Evolutionary conservation across 305 asterid species (phyloP).

Genomic region (Ruellia speciosa): DNA sequence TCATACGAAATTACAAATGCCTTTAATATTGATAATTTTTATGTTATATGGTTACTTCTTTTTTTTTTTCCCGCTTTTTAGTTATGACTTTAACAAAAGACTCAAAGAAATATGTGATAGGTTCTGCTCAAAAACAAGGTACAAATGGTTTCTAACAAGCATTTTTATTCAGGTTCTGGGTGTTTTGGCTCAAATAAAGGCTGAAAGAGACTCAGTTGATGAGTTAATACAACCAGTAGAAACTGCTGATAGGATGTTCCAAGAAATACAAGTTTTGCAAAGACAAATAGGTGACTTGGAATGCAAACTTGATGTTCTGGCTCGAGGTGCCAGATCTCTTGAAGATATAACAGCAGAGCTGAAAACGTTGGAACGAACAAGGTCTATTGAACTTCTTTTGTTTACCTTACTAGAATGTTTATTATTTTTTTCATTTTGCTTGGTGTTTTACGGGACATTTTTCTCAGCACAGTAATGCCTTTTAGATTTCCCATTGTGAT

Average conservation of each 20-base stretch:
- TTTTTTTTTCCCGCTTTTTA: neutral
- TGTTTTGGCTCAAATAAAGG: conserved; percentile 79
- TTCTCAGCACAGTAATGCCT: conserved; percentile 3
- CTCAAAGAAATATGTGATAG: neutral
- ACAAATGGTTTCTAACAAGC: neutral
- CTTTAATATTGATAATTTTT: too few species aligned
- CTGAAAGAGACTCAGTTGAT: conserved; percentile 78
- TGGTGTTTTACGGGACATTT: conserved; percentile 13
- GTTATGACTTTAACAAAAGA: too few species aligned
- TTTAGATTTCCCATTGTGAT: conserved; percentile 2
- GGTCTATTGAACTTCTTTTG: conserved; percentile 29
- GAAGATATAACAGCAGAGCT: conserved; percentile 62
- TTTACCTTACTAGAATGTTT: conserved; percentile 11
- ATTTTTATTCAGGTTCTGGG: conserved; percentile 56
- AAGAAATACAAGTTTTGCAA: conserved; percentile 64
- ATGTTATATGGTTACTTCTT: neutral
- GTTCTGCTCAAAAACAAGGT: neutral
- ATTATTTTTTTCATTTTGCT: conserved; percentile 4
- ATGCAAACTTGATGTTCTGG: conserved; percentile 66
- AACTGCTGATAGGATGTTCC: conserved; percentile 70
- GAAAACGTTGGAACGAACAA: conserved; percentile 46
- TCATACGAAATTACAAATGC: too few species aligned
- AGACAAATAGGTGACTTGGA: conserved; percentile 63
- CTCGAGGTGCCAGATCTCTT: conserved; percentile 63
- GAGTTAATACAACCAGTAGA: conserved; percentile 72